A percentile compares a stretch with the other conserved stretches of the same genome.
Conservation (phyloP, 495 filamentous ascomycete genomes). For the Sordaria brevicollis region DNA sequence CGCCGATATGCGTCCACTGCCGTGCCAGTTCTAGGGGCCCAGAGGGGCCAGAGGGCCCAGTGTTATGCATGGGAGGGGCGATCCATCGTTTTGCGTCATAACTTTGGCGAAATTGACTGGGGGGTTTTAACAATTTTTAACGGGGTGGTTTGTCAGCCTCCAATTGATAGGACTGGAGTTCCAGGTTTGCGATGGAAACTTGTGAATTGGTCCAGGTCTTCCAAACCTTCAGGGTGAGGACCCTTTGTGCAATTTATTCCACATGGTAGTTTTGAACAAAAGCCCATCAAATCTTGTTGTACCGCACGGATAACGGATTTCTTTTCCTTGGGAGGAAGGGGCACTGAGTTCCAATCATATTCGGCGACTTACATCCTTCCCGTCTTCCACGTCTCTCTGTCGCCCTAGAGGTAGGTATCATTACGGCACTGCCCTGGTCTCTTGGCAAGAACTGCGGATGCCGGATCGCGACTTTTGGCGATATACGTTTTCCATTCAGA, state of each 20-base stretch:
- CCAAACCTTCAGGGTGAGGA: background rate
- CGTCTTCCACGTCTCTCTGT: background rate
- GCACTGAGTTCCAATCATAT: background rate
- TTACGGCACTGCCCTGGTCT: background rate
- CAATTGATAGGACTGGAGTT: background rate
- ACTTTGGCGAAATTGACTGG: background rate
- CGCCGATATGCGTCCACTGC: background rate
- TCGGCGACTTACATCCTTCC: background rate
- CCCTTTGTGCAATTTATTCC: background rate
- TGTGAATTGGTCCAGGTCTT: background rate
- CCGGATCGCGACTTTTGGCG: background rate
- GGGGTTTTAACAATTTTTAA: background rate
- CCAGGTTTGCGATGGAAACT: background rate
- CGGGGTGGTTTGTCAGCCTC: background rate
- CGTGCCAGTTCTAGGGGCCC: background rate
- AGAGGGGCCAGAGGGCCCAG: conserved; percentile 17
- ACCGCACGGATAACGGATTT: background rate
- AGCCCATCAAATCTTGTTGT: background rate
- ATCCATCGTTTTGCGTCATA: conserved; percentile 16
- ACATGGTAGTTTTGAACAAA: background rate
- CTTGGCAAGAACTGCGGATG: background rate
- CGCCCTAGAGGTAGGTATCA: too few species aligned
- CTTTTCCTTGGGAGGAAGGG: background rate
- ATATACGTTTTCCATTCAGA: background rate
- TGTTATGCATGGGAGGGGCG: conserved; percentile 2